Conservation (phyloP, 75 land plant species). For the Picea sitchensis region DNA sequence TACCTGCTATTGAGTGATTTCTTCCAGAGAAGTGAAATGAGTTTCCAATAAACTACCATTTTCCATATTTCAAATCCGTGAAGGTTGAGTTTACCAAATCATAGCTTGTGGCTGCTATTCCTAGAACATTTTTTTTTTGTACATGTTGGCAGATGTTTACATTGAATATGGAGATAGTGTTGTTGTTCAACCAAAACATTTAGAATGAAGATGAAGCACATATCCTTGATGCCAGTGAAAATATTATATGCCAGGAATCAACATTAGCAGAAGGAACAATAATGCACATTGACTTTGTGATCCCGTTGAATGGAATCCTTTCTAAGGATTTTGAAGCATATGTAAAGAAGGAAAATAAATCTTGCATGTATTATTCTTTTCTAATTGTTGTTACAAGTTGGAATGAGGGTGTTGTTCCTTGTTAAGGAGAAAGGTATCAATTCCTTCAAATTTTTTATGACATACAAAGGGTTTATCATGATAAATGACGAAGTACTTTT, state of each 20-base stretch:
- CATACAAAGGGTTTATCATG: slow-evolving; percentile 94
- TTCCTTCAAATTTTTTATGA: slow-evolving; percentile 97
- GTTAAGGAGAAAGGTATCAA: slow-evolving; percentile 96
- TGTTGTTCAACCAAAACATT: slow-evolving; percentile 47
- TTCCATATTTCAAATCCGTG: too few species aligned
- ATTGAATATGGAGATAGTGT: slow-evolving; percentile 81
- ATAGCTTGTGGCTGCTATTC: too few species aligned
- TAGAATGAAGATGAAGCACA: slow-evolving; percentile 78
- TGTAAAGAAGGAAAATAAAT: slow-evolving; percentile 59
- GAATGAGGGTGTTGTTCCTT: slow-evolving; percentile 80
- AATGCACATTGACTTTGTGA: slow-evolving; percentile 97
- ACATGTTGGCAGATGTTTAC: slow-evolving; percentile 72
- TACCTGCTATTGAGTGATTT: too few species aligned
- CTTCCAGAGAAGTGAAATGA: too few species aligned
- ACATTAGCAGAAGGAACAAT: slow-evolving; percentile 98
- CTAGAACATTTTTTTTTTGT: too few species aligned
- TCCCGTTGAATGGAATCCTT: slow-evolving; percentile 79
- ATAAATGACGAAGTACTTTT: slow-evolving; percentile 79
- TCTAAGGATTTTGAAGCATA: slow-evolving; percentile 68
- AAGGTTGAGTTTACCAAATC: too few species aligned
- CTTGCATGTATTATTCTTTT: slow-evolving; percentile 97
- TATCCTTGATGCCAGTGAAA: slow-evolving; percentile 87
- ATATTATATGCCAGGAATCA: slow-evolving; percentile 99
- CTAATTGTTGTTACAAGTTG: slow-evolving; percentile 96
- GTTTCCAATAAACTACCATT: too few species aligned